Evolutionary conservation across 805 yeast species (phyloP).

Genomic region (Starmerella bombicola): DNA sequence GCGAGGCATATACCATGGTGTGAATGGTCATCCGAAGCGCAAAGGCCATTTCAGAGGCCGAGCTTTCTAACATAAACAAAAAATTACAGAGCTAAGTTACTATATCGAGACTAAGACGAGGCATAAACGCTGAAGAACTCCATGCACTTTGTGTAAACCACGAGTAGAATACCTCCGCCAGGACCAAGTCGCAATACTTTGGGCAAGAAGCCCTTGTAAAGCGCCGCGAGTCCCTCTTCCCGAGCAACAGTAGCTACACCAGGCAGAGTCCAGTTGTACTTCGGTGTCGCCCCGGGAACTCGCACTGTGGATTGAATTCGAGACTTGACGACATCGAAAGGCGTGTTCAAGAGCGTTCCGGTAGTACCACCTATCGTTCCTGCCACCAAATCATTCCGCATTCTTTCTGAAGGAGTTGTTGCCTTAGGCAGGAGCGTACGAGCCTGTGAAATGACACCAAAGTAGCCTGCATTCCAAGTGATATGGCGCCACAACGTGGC

Average conservation of each 20-base stretch:
- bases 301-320: conserved; percentile 72
- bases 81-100: not conserved
- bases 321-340: conserved; percentile 91
- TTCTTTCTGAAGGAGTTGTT: conserved; percentile 54
- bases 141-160: conserved; percentile 91
- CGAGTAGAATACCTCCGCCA: conserved; percentile 96
- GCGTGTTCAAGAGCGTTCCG: conserved; percentile 92
- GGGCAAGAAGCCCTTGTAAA: conserved; percentile 93
- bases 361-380: conserved; percentile 96
- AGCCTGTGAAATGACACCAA: conserved; percentile 85
- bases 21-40: too few relatives aligned
- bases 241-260: conserved; percentile 56
- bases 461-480: conserved; percentile 95
- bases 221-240: conserved; percentile 87
- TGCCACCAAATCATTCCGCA: conserved; percentile 74
- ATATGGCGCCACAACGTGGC: conserved; percentile 96
- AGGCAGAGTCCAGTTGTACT: conserved; percentile 87
- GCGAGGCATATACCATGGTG: too few relatives aligned
- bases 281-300: conserved; percentile 62
- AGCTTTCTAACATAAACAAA: too few relatives aligned
- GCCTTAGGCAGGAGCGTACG: conserved; percentile 70
- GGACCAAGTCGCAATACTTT: conserved; percentile 96
- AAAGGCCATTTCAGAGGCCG: too few relatives aligned
- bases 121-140: conserved; percentile 52
- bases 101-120: not conserved